Evolutionary conservation across 352 stramenopile genomes (phyloP).

Genomic region (Blastocystis sp.): DNA sequence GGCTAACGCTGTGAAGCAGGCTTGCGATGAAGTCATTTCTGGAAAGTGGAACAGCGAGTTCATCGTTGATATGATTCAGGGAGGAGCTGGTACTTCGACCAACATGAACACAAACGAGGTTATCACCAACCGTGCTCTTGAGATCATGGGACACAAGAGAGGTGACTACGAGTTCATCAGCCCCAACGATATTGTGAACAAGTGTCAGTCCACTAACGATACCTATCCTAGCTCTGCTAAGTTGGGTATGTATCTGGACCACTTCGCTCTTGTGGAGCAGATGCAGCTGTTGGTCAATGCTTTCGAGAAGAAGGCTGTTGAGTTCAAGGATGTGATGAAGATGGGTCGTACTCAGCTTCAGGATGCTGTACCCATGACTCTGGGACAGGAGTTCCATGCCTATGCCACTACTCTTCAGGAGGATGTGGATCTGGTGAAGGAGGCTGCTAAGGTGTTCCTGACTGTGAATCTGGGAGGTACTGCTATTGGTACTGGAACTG

Average conservation of each 20-base stretch:
- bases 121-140: no score
- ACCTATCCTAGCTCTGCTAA: conserved; percentile 70
- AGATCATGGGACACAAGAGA: conserved; percentile 61
- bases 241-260: conserved; percentile 68
- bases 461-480: conserved; percentile 71
- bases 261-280: conserved; percentile 59
- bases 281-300: conserved; percentile 64
- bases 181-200: conserved; percentile 74
- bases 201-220: conserved; percentile 73
- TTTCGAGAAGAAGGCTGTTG: conserved; percentile 67
- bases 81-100: no score
- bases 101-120: no score
- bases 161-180: conserved; percentile 67
- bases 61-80: no score
- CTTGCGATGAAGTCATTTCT: conserved; percentile 63
- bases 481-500: conserved; percentile 69
- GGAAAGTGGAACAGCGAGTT: conserved; percentile 73
- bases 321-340: conserved; percentile 68
- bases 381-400: no score
- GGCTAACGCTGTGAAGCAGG: conserved; percentile 26
- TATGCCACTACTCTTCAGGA: no score
- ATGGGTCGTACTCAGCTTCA: conserved; percentile 72
- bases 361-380: no score
- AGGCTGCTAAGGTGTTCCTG: conserved; percentile 68
- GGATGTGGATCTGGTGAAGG: no score